Evolutionary conservation across 192 early-diverging fungal genomes (phyloP).

Genomic region (Coemansia sp.): DNA sequence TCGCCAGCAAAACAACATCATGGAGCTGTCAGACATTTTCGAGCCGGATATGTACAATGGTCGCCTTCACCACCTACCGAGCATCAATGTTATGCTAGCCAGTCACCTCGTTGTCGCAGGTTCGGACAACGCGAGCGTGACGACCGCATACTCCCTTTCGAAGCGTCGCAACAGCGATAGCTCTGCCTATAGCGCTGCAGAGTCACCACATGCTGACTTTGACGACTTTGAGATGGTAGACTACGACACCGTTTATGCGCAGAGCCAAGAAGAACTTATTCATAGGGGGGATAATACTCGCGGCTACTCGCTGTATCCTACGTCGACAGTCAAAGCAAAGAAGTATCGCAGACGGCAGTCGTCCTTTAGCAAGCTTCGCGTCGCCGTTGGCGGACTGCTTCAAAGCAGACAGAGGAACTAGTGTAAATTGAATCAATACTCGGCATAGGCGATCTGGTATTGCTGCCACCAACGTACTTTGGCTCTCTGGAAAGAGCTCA

Average conservation of each 20-base stretch:
- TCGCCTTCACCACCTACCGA: conserved; percentile 17
- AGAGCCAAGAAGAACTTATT: conserved; percentile 28
- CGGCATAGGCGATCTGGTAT: background rate
- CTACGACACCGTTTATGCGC: conserved; percentile 20
- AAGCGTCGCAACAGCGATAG: conserved; percentile 26
- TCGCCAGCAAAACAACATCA: conserved; percentile 16
- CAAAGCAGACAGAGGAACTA: conserved; percentile 4
- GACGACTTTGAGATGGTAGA: conserved; percentile 18
- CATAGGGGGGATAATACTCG: background rate
- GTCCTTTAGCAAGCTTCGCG: conserved; percentile 18
- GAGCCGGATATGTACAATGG: conserved; percentile 33
- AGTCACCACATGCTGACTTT: conserved; percentile 12
- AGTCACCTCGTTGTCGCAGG: background rate
- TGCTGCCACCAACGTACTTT: background rate
- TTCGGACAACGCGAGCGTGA: background rate
- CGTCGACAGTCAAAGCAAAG: background rate
- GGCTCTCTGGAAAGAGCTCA: background rate
- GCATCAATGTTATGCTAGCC: conserved; percentile 32
- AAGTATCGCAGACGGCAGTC: conserved; percentile 20
- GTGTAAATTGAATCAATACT: background rate
- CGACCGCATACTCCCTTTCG: background rate
- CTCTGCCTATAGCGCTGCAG: conserved; percentile 4
- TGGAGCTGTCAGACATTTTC: conserved; percentile 38
- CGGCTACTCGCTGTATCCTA: conserved; percentile 11
- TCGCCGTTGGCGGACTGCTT: conserved; percentile 20